phyloP scores from a whole-genome alignment of 257 asterid species.

The Voacanga thouarsii region DNA sequence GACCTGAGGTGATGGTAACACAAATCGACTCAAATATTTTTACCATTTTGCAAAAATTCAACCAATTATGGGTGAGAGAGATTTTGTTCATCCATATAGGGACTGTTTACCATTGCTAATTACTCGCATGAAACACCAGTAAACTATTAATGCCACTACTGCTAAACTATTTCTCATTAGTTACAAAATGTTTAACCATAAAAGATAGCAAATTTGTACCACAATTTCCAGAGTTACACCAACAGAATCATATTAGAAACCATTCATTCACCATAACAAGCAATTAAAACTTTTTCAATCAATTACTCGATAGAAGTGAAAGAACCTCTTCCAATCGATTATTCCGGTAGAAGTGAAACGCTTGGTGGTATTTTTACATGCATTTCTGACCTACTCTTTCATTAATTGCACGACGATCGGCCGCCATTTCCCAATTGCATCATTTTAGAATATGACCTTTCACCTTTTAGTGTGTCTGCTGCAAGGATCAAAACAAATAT shows the following conservation, averaged over 20 bases:
- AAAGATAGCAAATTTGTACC: not conserved
- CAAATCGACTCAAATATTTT: no score
- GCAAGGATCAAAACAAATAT: conserved; percentile 9
- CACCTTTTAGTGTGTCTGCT: conserved; percentile 1
- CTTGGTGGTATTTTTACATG: not conserved
- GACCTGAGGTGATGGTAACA: no score
- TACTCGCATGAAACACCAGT: no score
- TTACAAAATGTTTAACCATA: not conserved
- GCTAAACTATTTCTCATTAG: not conserved
- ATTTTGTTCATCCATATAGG: no score
- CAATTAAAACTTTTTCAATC: not conserved
- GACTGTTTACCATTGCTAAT: no score
- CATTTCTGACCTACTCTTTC: not conserved
- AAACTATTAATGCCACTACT: no score
- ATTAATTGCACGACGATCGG: not conserved
- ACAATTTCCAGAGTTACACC: not conserved
- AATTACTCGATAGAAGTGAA: not conserved
- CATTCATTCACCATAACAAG: not conserved
- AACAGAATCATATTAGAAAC: conserved; percentile 1
- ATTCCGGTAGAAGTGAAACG: not conserved
- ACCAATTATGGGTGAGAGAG: no score
- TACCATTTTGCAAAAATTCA: no score
- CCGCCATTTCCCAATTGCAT: not conserved
- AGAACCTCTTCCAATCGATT: not conserved
- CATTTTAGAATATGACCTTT: not conserved